Evolutionary conservation across 345 rosid species (phyloP), one percentile per base, ranked within the genome.

Genomic region (Brassica rapa): DNA sequence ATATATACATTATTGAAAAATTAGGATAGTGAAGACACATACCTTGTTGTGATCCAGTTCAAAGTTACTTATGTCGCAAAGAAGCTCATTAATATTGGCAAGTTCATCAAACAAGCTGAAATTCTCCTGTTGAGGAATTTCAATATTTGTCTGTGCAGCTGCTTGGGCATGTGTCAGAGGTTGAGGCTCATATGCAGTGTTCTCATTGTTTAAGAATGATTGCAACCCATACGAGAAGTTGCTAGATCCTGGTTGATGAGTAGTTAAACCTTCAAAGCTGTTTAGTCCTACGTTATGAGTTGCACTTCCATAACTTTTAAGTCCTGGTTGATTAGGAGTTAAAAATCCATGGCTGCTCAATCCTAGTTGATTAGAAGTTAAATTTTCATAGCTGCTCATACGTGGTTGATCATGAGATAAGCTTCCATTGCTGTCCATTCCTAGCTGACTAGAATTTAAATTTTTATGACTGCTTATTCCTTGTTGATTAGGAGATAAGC

Each of bases 191-290:
- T 23, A 39, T 69, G 53, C 41, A 57, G 15, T 12, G 27, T 4
- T 65, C 62, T 63, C 83, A 56, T 75, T 64, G 68, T 46, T 65
- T 24, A 70, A 56, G 68, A 80, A 43, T 7, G 71, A 23, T 30
- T 70, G 46, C 25, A 64, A 41, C 15, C n/a, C 75, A 64, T 29
- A 70, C 4, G 68, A 70, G 67, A 80, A 43, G 15, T 39, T 60
- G 71, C 67, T 30, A 41, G 41, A n/a, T 32, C 80, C 80, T 56
- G 23, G 56, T 12, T 80, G 79, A 56, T 55, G 51, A 12, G 74
- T 19, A 25, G 30, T 24, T 10, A 41, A 19, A 16, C 66, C 62
- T 68, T n/a, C 79, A 65, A 9, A 65, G 68, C 7, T 72, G 19
- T 53, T 53, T 53, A 53, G 59, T 15, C 23, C 9, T 53, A 3